Evolutionary conservation across 2,329 filamentous ascomycete genomes (phyloP), one percentile per base, ranked within the genome.

Genomic region (Ascocoryne sarcoides): DNA sequence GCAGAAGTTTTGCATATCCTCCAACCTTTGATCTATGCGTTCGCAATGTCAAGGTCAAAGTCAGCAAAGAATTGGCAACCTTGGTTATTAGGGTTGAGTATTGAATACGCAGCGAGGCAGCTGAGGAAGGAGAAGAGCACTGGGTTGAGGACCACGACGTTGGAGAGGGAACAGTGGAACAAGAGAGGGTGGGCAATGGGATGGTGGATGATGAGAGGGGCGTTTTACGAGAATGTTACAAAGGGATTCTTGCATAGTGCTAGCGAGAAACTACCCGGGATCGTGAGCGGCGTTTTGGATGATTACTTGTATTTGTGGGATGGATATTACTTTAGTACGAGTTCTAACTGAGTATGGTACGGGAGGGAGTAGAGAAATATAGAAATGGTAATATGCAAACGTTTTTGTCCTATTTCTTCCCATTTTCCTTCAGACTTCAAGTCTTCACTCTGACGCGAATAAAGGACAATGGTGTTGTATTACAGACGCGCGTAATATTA

Each of bases 261-360:
- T 15, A 50, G 44, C 34, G 46, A 55, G 33, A 51, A 45, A 35
- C 35, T 58, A n/a, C 56, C 55, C 73, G 95, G 50, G 50, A 76
- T 98, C 59, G 70, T 95, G 17, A 84, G 81, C 7, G 86, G 84
- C 42, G 82, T 98, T 33, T 64, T 96, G 48, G 88, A 95, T 60
- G 92, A 98, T 61, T 98, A 98, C 60, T 86, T 95, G 63, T 96
- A 93, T 61, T 70, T 98, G 21, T 98, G 92, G 92, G 88, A 95
- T 64, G 89, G 93, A 55, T 96, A 95, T 63, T 93, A 96, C 64
- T 98, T 96, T 31, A 60, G 57, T 47, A 58, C 56, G 5, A 58
- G 55, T 36, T 54, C 55, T 3, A 55, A 58, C 39, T 59, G n/a
- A 38, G 9, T 35, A 10, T n/a, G 19, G 10, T 35, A 18, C 7